phyloP scores from a whole-genome alignment of 192 early-diverging fungal genomes.

The Rhizophlyctis rosea region DNA sequence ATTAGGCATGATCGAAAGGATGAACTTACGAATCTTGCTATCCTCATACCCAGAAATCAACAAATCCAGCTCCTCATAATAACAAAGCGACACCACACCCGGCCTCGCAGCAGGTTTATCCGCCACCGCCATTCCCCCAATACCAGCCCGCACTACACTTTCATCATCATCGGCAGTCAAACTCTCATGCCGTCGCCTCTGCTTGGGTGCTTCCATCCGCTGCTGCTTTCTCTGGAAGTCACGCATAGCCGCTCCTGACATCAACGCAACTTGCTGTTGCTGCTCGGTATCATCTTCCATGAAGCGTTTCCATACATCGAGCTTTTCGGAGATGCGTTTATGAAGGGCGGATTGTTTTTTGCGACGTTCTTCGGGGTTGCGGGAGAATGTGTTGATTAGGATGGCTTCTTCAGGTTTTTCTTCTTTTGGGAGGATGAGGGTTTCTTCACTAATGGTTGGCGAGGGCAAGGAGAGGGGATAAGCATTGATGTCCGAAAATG shows the following conservation, averaged over 20 bases:
- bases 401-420: slow-evolving; percentile 34
- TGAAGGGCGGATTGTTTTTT: slow-evolving; percentile 44
- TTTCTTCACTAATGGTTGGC: slow-evolving; percentile 22
- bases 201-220: not conserved
- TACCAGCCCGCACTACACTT: not conserved
- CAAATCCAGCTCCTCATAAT: slow-evolving; percentile 56
- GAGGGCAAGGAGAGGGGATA: not conserved
- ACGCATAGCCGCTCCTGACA: slow-evolving; percentile 27
- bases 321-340: slow-evolving; percentile 32
- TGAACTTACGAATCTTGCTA: slow-evolving; percentile 41
- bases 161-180: slow-evolving; percentile 1
- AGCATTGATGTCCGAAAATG: not conserved
- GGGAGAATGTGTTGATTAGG: slow-evolving; percentile 25
- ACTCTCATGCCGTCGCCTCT: slow-evolving; percentile 6
- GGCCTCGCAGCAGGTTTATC: slow-evolving; percentile 11
- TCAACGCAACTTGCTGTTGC: slow-evolving; percentile 37
- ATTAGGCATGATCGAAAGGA: not conserved
- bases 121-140: not conserved
- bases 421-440: slow-evolving; percentile 45
- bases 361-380: slow-evolving; percentile 39
- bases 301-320: slow-evolving; percentile 39
- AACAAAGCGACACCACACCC: slow-evolving; percentile 43
- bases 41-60: slow-evolving; percentile 57
- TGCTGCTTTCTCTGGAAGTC: slow-evolving; percentile 23
- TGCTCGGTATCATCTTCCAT: slow-evolving; percentile 28